These are phyloP conservation scores for Xylona heveae DNA, from an alignment of 495 filamentous ascomycete species.

Conservation along the genomic window DNA sequence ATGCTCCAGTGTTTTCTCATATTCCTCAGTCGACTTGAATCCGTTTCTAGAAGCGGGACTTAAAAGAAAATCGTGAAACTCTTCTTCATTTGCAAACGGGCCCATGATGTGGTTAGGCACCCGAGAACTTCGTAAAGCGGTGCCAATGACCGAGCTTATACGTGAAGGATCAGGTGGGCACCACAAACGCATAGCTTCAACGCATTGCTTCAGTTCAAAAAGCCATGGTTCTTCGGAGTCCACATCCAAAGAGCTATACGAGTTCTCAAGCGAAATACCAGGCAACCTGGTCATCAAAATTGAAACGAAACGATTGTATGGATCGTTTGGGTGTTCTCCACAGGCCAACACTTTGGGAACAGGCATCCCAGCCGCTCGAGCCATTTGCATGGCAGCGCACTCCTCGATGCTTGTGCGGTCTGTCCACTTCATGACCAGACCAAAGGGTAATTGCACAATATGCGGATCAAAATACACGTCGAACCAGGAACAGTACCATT, in stretches of 20 bases:
- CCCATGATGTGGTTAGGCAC: too few relatives aligned
- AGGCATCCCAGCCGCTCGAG: conserved; percentile 17
- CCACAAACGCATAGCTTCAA: conserved; percentile 9
- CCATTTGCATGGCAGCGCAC: conserved; percentile 18
- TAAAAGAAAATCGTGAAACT: too few relatives aligned
- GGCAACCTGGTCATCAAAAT: conserved; percentile 18
- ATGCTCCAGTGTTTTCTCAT: conserved; percentile 8
- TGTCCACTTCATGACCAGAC: conserved; percentile 19
- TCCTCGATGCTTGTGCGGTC: conserved; percentile 21
- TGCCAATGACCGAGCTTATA: too few relatives aligned
- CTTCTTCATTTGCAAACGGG: too few relatives aligned
- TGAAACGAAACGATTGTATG: conserved; percentile 16
- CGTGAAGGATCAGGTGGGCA: conserved; percentile 3
- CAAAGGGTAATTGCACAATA: conserved; percentile 15
- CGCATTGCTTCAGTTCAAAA: conserved; percentile 5
- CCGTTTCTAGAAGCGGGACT: too few relatives aligned
- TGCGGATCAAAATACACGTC: conserved; percentile 8
- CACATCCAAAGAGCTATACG: conserved; percentile 2
- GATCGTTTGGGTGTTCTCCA: conserved; percentile 17
- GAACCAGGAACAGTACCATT: conserved; percentile 13
- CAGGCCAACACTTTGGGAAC: conserved; percentile 20
- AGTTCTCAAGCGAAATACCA: conserved; percentile 9
- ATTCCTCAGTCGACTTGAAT: conserved; percentile 8
- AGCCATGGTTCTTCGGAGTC: conserved; percentile 8
- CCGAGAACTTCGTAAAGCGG: conserved; percentile 2